Conservation (phyloP, 2,329 filamentous ascomycete genomes). For the Colletotrichum coccodes region DNA sequence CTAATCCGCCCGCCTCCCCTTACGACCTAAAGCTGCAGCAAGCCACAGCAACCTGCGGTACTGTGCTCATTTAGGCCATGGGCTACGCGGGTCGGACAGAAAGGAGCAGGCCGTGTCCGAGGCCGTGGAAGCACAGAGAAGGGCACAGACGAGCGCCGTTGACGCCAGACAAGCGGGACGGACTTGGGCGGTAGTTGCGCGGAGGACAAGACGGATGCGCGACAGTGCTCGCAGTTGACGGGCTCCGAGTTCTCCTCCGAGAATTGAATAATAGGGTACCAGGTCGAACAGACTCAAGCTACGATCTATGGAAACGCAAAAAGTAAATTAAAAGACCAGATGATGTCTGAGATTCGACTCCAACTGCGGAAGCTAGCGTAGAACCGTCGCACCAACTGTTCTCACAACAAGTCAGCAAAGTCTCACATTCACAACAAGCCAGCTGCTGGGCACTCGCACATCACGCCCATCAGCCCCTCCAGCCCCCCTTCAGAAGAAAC, state of each 20-base stretch:
- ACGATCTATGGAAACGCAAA: not conserved
- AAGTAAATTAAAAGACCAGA: constrained; percentile 4
- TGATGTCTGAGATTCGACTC: constrained; percentile 18
- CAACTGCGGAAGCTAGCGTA: not conserved
- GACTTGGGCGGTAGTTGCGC: constrained; percentile 4
- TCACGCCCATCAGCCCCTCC: not conserved
- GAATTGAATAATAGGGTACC: not conserved
- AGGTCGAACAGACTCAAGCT: constrained; percentile 9
- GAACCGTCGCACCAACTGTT: not conserved
- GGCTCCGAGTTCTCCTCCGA: not conserved
- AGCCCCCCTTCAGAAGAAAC: constrained; percentile 6
- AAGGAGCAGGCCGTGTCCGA: constrained; percentile 11
- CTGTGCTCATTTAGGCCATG: constrained; percentile 22
- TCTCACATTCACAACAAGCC: not conserved
- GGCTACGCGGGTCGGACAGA: constrained; percentile 13
- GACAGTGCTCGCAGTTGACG: not conserved
- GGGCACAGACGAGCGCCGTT: constrained; percentile 22
- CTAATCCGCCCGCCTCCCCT: constrained; percentile 8
- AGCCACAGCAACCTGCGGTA: constrained; percentile 23
- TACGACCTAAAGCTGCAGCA: constrained; percentile 13
- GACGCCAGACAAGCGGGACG: constrained; percentile 23
- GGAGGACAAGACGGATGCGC: constrained; percentile 15
- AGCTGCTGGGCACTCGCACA: not conserved
- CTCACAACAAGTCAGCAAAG: not conserved
- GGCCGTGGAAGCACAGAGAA: constrained; percentile 32